Evolutionary conservation across 2,329 filamentous ascomycete genomes (phyloP), one percentile per base, ranked within the genome.

Genomic region (Arthrinium puccinioides): DNA sequence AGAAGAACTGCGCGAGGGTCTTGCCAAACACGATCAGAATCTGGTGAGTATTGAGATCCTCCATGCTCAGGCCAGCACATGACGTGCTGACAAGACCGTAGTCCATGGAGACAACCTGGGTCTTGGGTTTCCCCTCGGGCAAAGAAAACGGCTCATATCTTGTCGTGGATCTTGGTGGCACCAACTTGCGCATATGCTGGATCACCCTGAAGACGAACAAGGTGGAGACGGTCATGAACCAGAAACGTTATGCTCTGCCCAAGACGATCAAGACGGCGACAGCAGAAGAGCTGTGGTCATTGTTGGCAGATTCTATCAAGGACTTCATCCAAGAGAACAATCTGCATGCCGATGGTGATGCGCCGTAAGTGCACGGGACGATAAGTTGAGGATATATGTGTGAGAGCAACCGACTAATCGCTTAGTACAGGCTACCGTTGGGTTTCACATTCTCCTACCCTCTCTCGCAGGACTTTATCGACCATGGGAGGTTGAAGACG

Each of bases 401-500:
- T n/a, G n/a, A n/a, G n/a, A n/a, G n/a, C n/a, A n/a, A n/a, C n/a
- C n/a, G n/a, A n/a, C n/a, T n/a, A n/a, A n/a, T n/a, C n/a, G n/a
- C n/a, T n/a, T n/a, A n/a, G n/a, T n/a, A n/a, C 24, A 65, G 64
- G 42, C 57, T 78, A 41, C 76, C 76, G 13, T 64, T 85, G 14
- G 82, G 81, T 45, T 85, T 85, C 62, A 85, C 81, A 30, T 86
- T 86, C 64, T 82, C 77, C 5, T 85, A 84, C 53, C 82, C 81
- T 9, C 79, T 79, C 9, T 79, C 75, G 1, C 81, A 86, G 56
- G 68, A 82, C 19, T 80, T 75, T 56, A 82, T 85, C 52, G 78
- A 84, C 50, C 78, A 84, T 52, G 82, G 81, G 48, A 65, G 83
- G 19, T 65, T 85, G 37, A 80, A 84, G 53, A 72, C 79, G 43